Conservation (phyloP, 2,329 filamentous ascomycete genomes). For the Epicoccum nigrum region DNA sequence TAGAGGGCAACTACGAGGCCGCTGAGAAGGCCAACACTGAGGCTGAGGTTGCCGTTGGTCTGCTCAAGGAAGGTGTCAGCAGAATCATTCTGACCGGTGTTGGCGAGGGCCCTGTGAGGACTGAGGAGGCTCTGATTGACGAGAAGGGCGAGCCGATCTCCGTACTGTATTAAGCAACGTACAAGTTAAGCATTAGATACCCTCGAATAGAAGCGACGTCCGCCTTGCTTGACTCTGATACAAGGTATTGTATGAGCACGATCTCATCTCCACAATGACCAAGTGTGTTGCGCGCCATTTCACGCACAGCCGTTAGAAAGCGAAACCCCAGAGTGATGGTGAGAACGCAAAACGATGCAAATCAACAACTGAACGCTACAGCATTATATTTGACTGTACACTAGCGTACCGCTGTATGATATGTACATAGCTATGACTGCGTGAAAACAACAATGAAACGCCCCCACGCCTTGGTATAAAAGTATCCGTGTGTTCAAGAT, state of each 20-base stretch:
- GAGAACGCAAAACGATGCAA: neutral
- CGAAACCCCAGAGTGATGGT: too few relatives aligned
- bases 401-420: constrained; percentile 1
- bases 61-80: constrained; percentile 78
- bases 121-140: constrained; percentile 76
- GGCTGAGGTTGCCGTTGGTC: constrained; percentile 46
- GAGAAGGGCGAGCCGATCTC: constrained; percentile 56
- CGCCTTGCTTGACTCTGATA: neutral
- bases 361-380: neutral
- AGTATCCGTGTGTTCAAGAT: constrained; percentile 8
- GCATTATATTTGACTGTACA: constrained; percentile 8
- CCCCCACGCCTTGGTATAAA: constrained; percentile 27
- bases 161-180: constrained; percentile 11
- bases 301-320: too few relatives aligned
- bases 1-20: constrained; percentile 59
- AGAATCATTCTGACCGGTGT: constrained; percentile 91
- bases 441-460: neutral
- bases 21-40: constrained; percentile 66
- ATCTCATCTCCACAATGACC: too few relatives aligned
- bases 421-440: neutral
- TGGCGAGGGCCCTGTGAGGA: constrained; percentile 84
- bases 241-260: neutral
- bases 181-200: constrained; percentile 13
- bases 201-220: constrained; percentile 7
- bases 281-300: too few relatives aligned